Evolutionary conservation across 23 red algal genomes (phyloP), one percentile per base, ranked within the genome.

Genomic region (Rhodosorus marinus): DNA sequence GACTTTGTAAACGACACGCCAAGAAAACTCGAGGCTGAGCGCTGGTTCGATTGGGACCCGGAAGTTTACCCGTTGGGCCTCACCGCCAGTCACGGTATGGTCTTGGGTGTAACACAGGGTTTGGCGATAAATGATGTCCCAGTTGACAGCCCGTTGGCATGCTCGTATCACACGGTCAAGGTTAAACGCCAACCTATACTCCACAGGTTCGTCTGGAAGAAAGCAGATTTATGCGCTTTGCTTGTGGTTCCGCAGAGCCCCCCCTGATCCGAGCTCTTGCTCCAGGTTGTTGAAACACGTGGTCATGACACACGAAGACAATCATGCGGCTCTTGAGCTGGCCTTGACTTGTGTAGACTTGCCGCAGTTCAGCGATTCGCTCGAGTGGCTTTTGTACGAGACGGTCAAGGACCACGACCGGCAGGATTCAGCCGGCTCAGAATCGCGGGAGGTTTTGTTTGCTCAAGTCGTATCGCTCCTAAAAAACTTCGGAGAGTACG

Each of bases 401-500:
- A 69, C 73, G 30, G 83, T 92, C 20, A 51, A 74, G 19, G 83
- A 92, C 56, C 64, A 70, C 27, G 53, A 72, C 28, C 51, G 60
- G 23, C 61, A 80, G 8, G 17, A 43, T 43, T 43, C 38, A 17
- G 11, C 11, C 11, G 17, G 38, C 38, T 11, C 11, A 17, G 17
- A 43, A 11, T 11, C 38, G 17, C 11, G 38, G 11, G 11, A 7
- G 8, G 61, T 57, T 7, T 31, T 83, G 19, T 83, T 84, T 49
- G 53, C 69, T 6, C 52, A 66, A 0, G 67, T 83, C 25, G 66
- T 98, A 61, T 46, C 40, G 17, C 49, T 98, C 9, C 48, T 85
- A 53, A 60, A 62, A 33, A 81, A 84, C 27, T 98, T 98, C 64
- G 90, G 90, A n/a, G 90, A 98, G 47, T 98, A 98, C 69, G 90